Evolutionary conservation across 1,284 basidiomycete species (phyloP), one percentile per base, ranked within the genome.

Genomic region (Cutaneotrichosporon cyanovorans): DNA sequence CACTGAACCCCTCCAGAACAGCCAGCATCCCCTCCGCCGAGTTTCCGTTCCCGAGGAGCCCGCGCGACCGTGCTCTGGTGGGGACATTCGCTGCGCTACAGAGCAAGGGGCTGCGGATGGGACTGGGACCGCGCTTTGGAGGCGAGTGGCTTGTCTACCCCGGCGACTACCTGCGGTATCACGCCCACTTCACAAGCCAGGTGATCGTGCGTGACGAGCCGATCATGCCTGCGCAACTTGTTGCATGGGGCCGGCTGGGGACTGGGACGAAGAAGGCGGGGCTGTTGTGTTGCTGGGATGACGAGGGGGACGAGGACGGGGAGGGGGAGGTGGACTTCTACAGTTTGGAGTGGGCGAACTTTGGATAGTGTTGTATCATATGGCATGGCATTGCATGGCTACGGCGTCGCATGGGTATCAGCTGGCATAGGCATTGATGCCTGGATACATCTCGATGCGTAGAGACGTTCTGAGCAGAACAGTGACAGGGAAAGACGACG

Each of bases 221-320:
- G 0, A 75, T 97, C 44, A 76, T 78, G 33, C 90, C 91, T 2
- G 85, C 91, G 78, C 89, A 95, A 63, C 79, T 99, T 35, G 85
- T 99, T 16, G 91, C 93, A 0, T 91, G 90, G 65, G 95, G 95
- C 5, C 78, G 95, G 25, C 73, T 99, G 34, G 95, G 93, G 0
- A 99, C 95, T 1, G 93, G 88, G 1, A 97, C 95, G 4, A 98
- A 97, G 69, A 99, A 99, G 73, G 83, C 90, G 0, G 92, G 97
- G 66, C 70, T 98, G 23, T 67, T 98, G 6, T 95, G 90, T 60
- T 81, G 82, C 34, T 93, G 85, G 84, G 81, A 92, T 62, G 81
- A 86, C 41, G 50, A 51, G 9, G 42, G 44, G 16, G 40, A 35
- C 35, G 42, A 40, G 2, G 51, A 40, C 35, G 48, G 33, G 10